Base-by-base conservation (phyloP, 176 grass and related monocot species). In the Eleusine indica region DNA sequence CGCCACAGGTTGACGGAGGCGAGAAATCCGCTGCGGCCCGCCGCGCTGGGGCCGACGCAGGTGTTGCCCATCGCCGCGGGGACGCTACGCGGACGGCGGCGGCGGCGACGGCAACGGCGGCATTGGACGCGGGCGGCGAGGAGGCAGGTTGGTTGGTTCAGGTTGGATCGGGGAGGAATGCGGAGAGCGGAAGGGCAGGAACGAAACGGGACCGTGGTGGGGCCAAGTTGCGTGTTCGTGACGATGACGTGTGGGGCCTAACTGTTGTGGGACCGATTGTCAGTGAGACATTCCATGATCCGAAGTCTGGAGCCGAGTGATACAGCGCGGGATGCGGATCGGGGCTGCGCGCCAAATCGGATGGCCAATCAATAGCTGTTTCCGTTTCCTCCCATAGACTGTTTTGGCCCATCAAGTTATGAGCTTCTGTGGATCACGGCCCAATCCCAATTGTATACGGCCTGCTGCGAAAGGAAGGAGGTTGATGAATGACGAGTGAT, bases 1-100 rank as follows among this genome's bases (percentile, higher is more conserved):
- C 90, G 90, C 90, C 90, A 92, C 54, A 92, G 80, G 80, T 56
- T 74, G 70, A 92, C 90, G 83, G 76, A 71, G 68, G 87, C 77
- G 69, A 92, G 82, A 80, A 92, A 89, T 22, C 90, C 90, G 29
- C 54, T 85, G 70, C 86, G 79, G 63, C 90, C 86, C 44, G 78
- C 53, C 68, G 60, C 75, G 54, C 81, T 92, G 53, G 90, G 86
- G 83, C 90, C 87, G 29, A 80, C 80, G 83, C 83, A 92, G 83
- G 72, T 92, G 65, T 92, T 92, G 47, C 90, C 90, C 90, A 92
- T 92, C 78, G 82, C 79, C 78, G 82, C 52, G 58, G 58, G 79
- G 70, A 86, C 74, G 60, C 88, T 86, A 90, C 83, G 81, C 43
- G 69, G 69, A 78, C 70, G 89, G 71, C 77, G 54, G 62, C 76